Conservation (phyloP, 139 green algal species). For the Chlorella sp. region DNA sequence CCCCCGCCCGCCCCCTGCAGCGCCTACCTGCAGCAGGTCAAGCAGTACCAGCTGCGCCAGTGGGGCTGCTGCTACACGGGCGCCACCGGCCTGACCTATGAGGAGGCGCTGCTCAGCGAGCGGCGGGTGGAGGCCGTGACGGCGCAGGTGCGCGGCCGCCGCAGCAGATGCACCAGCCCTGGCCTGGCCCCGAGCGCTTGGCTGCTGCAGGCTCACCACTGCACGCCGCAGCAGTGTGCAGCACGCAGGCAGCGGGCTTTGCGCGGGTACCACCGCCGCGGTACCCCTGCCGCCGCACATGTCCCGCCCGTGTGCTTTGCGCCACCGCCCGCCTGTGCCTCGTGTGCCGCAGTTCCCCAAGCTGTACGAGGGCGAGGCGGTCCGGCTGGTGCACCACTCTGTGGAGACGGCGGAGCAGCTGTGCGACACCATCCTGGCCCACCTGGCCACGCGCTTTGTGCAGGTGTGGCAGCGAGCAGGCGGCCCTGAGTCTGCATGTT, state of each 20-base stretch:
- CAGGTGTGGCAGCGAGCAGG: conserved; percentile 3
- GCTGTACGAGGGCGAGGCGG: conserved; percentile 49
- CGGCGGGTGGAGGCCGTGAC: conserved; percentile 11
- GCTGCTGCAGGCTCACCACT: neutral
- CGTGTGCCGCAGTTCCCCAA: conserved; percentile 61
- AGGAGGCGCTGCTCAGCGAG: conserved; percentile 72
- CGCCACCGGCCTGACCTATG: conserved; percentile 70
- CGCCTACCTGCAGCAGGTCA: conserved; percentile 52
- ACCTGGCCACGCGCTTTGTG: conserved; percentile 43
- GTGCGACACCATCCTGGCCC: conserved; percentile 15
- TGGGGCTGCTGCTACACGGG: conserved; percentile 73
- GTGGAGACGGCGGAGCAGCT: conserved; percentile 55
- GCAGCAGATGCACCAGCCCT: no score
- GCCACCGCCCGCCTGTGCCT: neutral
- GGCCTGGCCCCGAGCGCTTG: neutral
- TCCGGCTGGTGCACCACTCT: conserved; percentile 63
- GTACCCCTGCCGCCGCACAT: neutral
- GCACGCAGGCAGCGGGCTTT: no score
- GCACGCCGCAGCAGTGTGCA: no score
- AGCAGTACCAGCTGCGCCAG: conserved; percentile 60
- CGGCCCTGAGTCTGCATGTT: no score
- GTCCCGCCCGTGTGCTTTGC: neutral
- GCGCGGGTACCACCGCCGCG: neutral
- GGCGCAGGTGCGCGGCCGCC: conserved; percentile 1
- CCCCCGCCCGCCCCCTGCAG: no score